phyloP scores from a whole-genome alignment of 805 yeast genomes.

The Candida qinlingensis region DNA sequence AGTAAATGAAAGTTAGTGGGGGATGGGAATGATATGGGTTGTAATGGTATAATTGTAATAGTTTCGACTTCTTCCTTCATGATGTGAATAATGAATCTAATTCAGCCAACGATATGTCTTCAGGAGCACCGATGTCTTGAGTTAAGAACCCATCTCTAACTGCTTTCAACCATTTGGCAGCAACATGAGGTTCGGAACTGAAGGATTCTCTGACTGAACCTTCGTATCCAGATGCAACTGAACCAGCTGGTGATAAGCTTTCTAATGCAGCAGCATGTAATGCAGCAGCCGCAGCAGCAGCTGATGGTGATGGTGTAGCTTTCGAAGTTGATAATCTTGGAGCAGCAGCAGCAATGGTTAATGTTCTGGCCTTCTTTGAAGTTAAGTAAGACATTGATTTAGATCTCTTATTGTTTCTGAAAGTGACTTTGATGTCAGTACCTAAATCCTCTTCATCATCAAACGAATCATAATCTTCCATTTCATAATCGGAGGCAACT shows the following conservation, averaged over 20 bases:
- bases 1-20: not conserved
- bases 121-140: slow-evolving; percentile 76
- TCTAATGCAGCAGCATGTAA: slow-evolving; percentile 62
- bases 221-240: slow-evolving; percentile 26
- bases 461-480: slow-evolving; percentile 39
- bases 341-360: slow-evolving; percentile 78
- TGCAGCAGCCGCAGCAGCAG: slow-evolving; percentile 73
- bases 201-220: slow-evolving; percentile 15
- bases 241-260: slow-evolving; percentile 39
- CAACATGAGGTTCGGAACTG: slow-evolving; percentile 28
- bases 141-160: slow-evolving; percentile 72
- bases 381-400: slow-evolving; percentile 57
- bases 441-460: slow-evolving; percentile 37
- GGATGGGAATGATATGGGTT: not conserved
- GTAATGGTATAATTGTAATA: not conserved
- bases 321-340: slow-evolving; percentile 69
- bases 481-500: slow-evolving; percentile 36
- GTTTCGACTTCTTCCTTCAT: not conserved
- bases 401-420: slow-evolving; percentile 49
- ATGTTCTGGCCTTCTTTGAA: slow-evolving; percentile 40
- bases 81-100: slow-evolving; percentile 44
- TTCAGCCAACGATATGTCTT: slow-evolving; percentile 69
- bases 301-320: slow-evolving; percentile 50
- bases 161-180: slow-evolving; percentile 66
- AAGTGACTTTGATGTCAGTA: slow-evolving; percentile 34